These are phyloP conservation scores for Biscutella laevigata DNA, from an alignment of 441 rosid species.

Conservation along the genomic window DNA sequence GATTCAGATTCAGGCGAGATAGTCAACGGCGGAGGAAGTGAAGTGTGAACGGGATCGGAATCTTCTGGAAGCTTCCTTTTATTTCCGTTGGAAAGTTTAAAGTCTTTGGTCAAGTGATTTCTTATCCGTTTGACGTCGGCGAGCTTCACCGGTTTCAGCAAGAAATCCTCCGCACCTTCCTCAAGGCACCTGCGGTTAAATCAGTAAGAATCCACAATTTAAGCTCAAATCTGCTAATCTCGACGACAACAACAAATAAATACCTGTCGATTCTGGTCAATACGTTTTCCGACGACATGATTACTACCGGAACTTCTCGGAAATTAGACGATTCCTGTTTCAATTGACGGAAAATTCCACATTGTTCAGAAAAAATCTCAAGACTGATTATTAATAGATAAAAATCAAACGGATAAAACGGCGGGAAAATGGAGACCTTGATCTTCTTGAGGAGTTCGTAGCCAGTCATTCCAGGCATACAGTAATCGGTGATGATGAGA, in stretches of 20 bases:
- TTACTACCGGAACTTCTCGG: slow-evolving; percentile 72
- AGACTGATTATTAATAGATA: no score
- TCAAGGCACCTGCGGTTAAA: slow-evolving; percentile 55
- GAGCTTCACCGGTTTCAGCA: slow-evolving; percentile 83
- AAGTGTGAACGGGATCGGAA: slow-evolving; percentile 19
- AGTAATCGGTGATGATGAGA: slow-evolving; percentile 81
- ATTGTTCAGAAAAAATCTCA: neutral
- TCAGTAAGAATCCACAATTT: neutral
- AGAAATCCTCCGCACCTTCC: slow-evolving; percentile 95
- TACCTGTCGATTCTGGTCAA: slow-evolving; percentile 75
- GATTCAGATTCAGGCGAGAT: slow-evolving; percentile 30
- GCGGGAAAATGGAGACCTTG: slow-evolving; percentile 38
- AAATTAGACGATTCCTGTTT: slow-evolving; percentile 68
- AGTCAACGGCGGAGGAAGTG: slow-evolving; percentile 28
- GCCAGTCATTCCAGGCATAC: slow-evolving; percentile 98
- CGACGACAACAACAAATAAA: neutral
- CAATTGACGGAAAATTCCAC: neutral
- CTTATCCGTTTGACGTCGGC: slow-evolving; percentile 73
- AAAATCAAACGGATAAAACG: neutral
- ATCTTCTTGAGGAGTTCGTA: slow-evolving; percentile 82
- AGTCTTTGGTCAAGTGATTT: slow-evolving; percentile 40
- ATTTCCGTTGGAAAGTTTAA: slow-evolving; percentile 21
- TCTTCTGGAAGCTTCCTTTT: slow-evolving; percentile 51
- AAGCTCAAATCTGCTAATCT: no score
- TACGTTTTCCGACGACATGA: slow-evolving; percentile 86